Conservation (phyloP, 2,329 filamentous ascomycete species). For the Penicillium sp. region DNA sequence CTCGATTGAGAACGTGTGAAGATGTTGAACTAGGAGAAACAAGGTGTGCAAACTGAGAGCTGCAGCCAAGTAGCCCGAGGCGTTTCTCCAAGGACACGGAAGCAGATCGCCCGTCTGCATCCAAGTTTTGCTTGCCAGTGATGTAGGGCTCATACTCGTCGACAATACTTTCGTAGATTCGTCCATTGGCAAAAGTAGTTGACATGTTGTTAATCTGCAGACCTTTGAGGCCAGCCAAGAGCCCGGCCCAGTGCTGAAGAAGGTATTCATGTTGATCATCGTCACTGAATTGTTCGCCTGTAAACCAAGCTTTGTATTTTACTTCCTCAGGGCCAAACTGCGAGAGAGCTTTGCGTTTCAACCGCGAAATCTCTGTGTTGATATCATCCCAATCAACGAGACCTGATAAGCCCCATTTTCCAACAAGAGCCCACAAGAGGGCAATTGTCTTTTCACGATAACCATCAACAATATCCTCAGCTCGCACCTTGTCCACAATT, state of each 20-base stretch:
- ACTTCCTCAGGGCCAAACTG: conserved; percentile 17
- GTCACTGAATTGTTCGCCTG: conserved; percentile 24
- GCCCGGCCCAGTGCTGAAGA: conserved; percentile 58
- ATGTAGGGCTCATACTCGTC: conserved; percentile 56
- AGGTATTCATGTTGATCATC: conserved; percentile 38
- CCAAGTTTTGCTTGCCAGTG: not conserved
- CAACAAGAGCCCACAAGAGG: conserved; percentile 60
- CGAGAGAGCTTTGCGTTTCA: conserved; percentile 32
- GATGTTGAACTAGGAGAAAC: conserved; percentile 33
- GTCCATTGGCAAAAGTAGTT: conserved; percentile 57
- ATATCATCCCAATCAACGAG: conserved; percentile 59
- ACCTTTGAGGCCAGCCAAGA: conserved; percentile 49
- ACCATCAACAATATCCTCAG: conserved; percentile 63
- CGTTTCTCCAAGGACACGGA: conserved; percentile 31
- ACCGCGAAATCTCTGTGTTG: conserved; percentile 50
- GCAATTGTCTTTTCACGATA: conserved; percentile 64
- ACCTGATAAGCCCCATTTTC: conserved; percentile 54
- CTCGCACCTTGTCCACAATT: conserved; percentile 46
- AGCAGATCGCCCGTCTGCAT: not conserved
- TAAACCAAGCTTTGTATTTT: conserved; percentile 20
- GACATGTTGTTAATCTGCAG: conserved; percentile 55
- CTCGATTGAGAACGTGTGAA: conserved; percentile 51
- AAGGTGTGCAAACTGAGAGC: conserved; percentile 47
- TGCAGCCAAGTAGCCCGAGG: conserved; percentile 43
- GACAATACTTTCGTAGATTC: conserved; percentile 56